Base-by-base conservation (phyloP, 805 yeast species). In the Henningerozyma blattae region DNA sequence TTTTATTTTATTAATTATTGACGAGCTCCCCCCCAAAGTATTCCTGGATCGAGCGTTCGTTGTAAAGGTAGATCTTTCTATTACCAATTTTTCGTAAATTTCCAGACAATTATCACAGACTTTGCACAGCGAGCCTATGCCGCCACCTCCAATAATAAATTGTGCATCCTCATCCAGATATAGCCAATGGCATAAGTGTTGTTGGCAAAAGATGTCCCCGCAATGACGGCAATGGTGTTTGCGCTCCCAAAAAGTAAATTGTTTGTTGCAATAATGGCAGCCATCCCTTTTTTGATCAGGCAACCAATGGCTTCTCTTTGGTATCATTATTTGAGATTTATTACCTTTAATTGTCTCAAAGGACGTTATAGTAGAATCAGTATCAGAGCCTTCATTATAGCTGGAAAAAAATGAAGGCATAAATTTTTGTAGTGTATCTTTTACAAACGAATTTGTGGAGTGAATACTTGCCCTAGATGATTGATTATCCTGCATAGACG, bases 221-320 rank as follows among this genome's bases (percentile, higher is more conserved):
- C 94, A 82, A 51, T 77, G 77, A 34, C 94, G 70, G 52, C 94
- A 82, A 60, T 82, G 94, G 50, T 82, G 94, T 42, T 77, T 68
- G 46, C 87, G 70, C 53, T 70, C 95, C 62, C 75, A 79, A 46
- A 77, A 76, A 25, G 86, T 77, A 59, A 89, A 87, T 14, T 64
- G 51, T 46, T 68, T 72, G 33, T 67, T 61, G 58, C 97, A 89
- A 18, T 68, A 66, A 12, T 71, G 67, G 54, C 97, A 89, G 32
- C 69, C 65, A 31, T 64, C 55, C 25, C 81, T 72, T 15, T 71
- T 52, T 30, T 68, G 68, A 56, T 89, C 94, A 18, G 83, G 74
- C 34, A 77, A 64, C 91, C 91, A 81, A 48, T 80, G 89, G 7
- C 58, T 61, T 31, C 73, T 61, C 3, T 35, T 35, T 2, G 45